phyloP scores from a whole-genome alignment of 768 basidiomycete genomes.

The Rhodosporidiobolus sp. region DNA sequence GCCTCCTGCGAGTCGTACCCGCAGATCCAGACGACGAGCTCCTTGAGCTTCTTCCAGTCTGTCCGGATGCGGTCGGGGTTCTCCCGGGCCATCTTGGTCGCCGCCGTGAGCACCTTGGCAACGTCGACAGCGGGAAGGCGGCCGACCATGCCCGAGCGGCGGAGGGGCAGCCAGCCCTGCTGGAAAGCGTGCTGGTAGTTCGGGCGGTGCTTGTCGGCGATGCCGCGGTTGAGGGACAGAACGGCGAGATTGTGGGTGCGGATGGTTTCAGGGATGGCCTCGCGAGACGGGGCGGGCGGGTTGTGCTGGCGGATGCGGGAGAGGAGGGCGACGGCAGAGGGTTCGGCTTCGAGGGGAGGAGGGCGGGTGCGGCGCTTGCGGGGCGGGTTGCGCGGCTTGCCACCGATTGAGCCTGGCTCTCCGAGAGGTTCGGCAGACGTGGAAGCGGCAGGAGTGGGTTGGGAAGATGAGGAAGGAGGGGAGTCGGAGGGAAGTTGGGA shows the following conservation, averaged over 20 bases:
- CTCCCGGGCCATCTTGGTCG: not conserved
- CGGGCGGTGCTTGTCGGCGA: not conserved
- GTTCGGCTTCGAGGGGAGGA: not conserved
- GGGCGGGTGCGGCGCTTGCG: too few relatives aligned
- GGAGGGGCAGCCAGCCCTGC: slow-evolving; percentile 28
- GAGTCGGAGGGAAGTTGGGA: too few relatives aligned
- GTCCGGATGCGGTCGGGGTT: not conserved
- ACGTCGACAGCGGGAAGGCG: slow-evolving; percentile 6
- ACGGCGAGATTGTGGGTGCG: slow-evolving; percentile 18
- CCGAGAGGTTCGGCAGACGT: too few relatives aligned
- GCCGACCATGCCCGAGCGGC: slow-evolving; percentile 2
- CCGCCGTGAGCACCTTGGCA: not conserved
- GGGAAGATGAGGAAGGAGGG: too few relatives aligned
- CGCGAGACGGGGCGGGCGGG: not conserved
- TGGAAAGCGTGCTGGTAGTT: slow-evolving; percentile 11
- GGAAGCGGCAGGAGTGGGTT: too few relatives aligned
- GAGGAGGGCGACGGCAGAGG: slow-evolving; percentile 29
- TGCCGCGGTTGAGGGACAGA: slow-evolving; percentile 4
- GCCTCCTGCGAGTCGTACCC: slow-evolving; percentile 1
- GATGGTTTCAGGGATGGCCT: not conserved
- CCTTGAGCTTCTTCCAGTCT: not conserved
- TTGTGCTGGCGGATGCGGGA: slow-evolving; percentile 17
- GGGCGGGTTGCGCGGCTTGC: too few relatives aligned
- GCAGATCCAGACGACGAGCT: slow-evolving; percentile 26
- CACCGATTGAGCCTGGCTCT: too few relatives aligned